These are phyloP conservation scores for Suhomyces maxii DNA, from an alignment of 1,139 yeast genomes.

Conservation along the genomic window DNA sequence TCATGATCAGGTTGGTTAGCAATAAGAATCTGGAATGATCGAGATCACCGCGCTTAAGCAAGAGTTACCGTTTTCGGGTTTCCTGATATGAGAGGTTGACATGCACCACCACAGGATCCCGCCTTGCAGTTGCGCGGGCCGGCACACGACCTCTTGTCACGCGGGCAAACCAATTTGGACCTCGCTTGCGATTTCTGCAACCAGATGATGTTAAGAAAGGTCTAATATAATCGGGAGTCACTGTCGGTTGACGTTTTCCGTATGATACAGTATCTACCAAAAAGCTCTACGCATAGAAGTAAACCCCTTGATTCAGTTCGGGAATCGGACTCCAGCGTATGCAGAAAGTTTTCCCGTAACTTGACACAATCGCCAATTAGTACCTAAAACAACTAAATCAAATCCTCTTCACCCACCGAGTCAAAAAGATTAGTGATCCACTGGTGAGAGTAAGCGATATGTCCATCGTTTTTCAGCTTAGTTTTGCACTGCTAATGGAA, in stretches of 20 bases:
- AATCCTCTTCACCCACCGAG: too few species aligned
- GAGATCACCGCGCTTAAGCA: background rate
- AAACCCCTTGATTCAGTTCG: background rate
- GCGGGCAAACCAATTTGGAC: background rate
- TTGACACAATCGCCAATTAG: too few species aligned
- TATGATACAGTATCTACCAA: background rate
- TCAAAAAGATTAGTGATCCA: too few species aligned
- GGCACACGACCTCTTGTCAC: background rate
- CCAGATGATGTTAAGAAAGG: background rate
- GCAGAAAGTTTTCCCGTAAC: too few species aligned
- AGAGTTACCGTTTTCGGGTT: background rate
- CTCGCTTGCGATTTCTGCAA: conserved; percentile 6
- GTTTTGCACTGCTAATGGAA: too few species aligned
- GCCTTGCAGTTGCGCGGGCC: background rate
- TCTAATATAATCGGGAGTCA: background rate
- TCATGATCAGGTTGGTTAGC: background rate
- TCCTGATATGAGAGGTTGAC: conserved; percentile 3
- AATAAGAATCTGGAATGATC: too few species aligned
- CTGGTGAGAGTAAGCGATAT: too few species aligned
- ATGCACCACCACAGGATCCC: too few species aligned
- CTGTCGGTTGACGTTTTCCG: background rate
- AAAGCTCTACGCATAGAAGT: background rate
- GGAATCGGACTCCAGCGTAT: background rate
- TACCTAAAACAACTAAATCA: too few species aligned
- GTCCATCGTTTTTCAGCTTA: too few species aligned